Conservation (phyloP, 192 early-diverging fungal genomes). For the Podochytrium sp. region DNA sequence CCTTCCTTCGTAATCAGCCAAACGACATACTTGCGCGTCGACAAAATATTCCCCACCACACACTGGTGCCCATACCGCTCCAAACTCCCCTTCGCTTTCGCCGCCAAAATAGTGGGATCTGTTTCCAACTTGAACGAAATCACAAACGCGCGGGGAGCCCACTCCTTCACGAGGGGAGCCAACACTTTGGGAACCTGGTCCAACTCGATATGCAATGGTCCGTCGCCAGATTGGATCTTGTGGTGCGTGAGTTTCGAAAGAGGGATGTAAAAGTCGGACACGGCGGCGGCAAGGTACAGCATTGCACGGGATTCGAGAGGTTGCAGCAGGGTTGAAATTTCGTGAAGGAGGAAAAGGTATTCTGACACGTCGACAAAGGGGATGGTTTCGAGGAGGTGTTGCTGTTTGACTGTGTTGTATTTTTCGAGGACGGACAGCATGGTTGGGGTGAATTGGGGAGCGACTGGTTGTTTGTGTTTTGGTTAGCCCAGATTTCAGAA, state of each 20-base stretch:
- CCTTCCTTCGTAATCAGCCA: slow-evolving; percentile 50
- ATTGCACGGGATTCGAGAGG: slow-evolving; percentile 72
- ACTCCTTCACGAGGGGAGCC: slow-evolving; percentile 88
- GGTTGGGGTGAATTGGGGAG: slow-evolving; percentile 64
- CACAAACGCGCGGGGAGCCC: slow-evolving; percentile 86
- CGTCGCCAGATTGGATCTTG: slow-evolving; percentile 94
- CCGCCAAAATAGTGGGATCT: slow-evolving; percentile 75
- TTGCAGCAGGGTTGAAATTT: slow-evolving; percentile 71
- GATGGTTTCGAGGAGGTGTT: slow-evolving; percentile 74
- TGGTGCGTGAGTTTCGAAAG: slow-evolving; percentile 92
- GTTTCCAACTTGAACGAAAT: slow-evolving; percentile 99
- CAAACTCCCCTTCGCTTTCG: slow-evolving; percentile 81
- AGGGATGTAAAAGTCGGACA: slow-evolving; percentile 98
- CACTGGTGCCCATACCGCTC: slow-evolving; percentile 93
- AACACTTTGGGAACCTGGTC: slow-evolving; percentile 98
- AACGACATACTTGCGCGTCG: slow-evolving; percentile 86
- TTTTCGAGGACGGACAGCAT: slow-evolving; percentile 67
- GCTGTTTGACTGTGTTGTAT: slow-evolving; percentile 67
- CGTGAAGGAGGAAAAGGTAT: slow-evolving; percentile 88
- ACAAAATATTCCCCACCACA: slow-evolving; percentile 93
- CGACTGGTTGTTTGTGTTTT: too few relatives aligned
- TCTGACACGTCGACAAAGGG: slow-evolving; percentile 90
- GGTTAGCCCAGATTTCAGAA: too few relatives aligned
- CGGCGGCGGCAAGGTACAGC: slow-evolving; percentile 97
- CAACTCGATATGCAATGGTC: slow-evolving; percentile 82